Evolutionary conservation across 192 early-diverging fungal species (phyloP), one percentile per base, ranked within the genome.

Genomic region (Kickxella alabastrina): DNA sequence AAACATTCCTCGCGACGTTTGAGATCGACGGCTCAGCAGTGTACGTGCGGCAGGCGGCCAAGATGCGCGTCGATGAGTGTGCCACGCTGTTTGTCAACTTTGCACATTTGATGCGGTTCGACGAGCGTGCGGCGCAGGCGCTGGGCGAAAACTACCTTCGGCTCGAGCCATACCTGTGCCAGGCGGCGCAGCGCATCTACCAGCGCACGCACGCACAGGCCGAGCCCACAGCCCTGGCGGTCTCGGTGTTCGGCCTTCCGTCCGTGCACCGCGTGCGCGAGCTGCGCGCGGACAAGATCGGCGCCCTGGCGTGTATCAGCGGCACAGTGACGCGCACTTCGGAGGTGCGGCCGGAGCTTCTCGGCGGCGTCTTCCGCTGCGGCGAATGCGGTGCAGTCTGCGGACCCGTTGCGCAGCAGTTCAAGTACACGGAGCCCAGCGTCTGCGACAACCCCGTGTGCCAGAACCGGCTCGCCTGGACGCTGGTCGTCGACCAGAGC

Each of bases 281-380:
- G 62, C 65, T 98, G 40, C 84, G 84, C 40, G 91, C 89, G 41
- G 83, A 87, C 28, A 77, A 78, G 24, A 83, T 96, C 42, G 96
- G 93, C 18, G 79, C 89, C 35, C 79, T 98, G 29, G 76, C 87
- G 27, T 78, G 81, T 28, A 80, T 97, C 32, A 80, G 83, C 39
- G 96, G 96, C 29, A 99, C 96, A 5, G 95, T 99, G 19, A 99
- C 96, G 9, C 74, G 96, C 15, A 99, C 93, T 3, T 93, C 90
- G 34, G 93, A 99, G 78, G 93, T 99, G 24, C 75, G 96, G 29
- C 96, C 96, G 9, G 96, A 99, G 79, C 80, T 99, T 6, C 44
- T 97, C 13, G 85, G 79, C 58, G 96, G 92, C 23, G 86, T 90
- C 7, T 99, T 99, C 66, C 80, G 82, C 25, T 99, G 96, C 71